These are phyloP conservation scores for Microthlaspi erraticum DNA, from an alignment of 345 rosid species.

Conservation along the genomic window DNA sequence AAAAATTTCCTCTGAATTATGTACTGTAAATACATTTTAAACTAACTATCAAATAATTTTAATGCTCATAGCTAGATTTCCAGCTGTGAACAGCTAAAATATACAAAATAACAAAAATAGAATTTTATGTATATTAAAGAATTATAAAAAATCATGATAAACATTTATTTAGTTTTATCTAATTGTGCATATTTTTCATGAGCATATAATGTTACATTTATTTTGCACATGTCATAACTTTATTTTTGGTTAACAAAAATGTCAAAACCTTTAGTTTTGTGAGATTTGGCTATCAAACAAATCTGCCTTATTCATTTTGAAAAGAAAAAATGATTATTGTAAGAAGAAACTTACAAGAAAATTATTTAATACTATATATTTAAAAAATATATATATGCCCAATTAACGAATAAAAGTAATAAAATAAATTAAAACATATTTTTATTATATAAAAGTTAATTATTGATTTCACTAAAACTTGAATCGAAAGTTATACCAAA, in stretches of 20 bases:
- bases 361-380: too few relatives aligned
- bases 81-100: neutral
- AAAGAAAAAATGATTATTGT: neutral
- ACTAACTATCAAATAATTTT: too few relatives aligned
- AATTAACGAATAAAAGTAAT: too few relatives aligned
- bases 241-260: neutral
- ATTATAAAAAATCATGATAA: neutral
- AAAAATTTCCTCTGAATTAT: too few relatives aligned
- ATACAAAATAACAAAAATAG: neutral
- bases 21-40: too few relatives aligned
- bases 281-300: neutral
- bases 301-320: conserved; percentile 3
- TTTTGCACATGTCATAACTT: neutral
- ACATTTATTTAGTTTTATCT: neutral
- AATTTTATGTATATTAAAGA: neutral
- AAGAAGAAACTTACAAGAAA: neutral
- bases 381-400: too few relatives aligned
- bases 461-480: too few relatives aligned
- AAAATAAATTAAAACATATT: too few relatives aligned
- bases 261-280: neutral
- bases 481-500: too few relatives aligned
- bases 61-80: neutral
- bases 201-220: neutral
- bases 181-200: neutral
- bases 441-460: too few relatives aligned